Evolutionary conservation across 352 stramenopile genomes (phyloP).

Genomic region (Phytophthora foliorum): DNA sequence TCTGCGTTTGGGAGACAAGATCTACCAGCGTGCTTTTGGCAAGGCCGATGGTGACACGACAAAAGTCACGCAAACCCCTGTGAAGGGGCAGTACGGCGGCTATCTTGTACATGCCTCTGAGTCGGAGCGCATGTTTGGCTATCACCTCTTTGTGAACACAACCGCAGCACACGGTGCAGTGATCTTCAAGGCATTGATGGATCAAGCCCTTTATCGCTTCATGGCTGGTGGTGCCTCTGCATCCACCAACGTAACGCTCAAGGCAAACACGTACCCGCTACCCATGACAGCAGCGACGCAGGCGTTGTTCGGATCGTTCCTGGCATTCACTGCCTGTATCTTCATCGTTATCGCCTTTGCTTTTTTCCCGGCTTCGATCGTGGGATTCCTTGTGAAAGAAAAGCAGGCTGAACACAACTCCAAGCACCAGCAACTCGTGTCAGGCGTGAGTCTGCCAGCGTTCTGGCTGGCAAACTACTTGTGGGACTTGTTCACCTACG

Average conservation of each 20-base stretch:
- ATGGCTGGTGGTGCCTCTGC: constrained; percentile 59
- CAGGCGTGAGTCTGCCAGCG: constrained; percentile 90
- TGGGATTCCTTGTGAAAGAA: constrained; percentile 96
- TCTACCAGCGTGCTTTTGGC: constrained; percentile 47
- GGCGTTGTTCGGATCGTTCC: constrained; percentile 54
- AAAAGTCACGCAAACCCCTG: constrained; percentile 59
- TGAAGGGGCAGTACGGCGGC: constrained; percentile 48
- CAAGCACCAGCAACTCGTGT: constrained; percentile 97
- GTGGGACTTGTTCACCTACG: constrained; percentile 93
- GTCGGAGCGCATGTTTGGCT: constrained; percentile 49
- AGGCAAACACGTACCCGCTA: constrained; percentile 59
- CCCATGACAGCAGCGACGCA: constrained; percentile 56
- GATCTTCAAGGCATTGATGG: constrained; percentile 66
- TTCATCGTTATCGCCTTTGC: constrained; percentile 93
- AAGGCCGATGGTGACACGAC: constrained; percentile 73
- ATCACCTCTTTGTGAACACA: constrained; percentile 66
- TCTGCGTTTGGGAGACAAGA: constrained; percentile 45
- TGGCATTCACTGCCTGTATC: constrained; percentile 79
- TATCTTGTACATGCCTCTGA: constrained; percentile 47
- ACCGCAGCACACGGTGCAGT: constrained; percentile 50
- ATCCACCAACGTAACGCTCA: constrained; percentile 41
- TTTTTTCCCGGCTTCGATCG: constrained; percentile 93
- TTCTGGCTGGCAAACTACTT: constrained; percentile 97
- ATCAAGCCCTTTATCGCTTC: constrained; percentile 60
- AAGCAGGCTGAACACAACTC: constrained; percentile 90